Evolutionary conservation across 2,329 filamentous ascomycete species (phyloP).

Genomic region (Huntiella moniliformis): DNA sequence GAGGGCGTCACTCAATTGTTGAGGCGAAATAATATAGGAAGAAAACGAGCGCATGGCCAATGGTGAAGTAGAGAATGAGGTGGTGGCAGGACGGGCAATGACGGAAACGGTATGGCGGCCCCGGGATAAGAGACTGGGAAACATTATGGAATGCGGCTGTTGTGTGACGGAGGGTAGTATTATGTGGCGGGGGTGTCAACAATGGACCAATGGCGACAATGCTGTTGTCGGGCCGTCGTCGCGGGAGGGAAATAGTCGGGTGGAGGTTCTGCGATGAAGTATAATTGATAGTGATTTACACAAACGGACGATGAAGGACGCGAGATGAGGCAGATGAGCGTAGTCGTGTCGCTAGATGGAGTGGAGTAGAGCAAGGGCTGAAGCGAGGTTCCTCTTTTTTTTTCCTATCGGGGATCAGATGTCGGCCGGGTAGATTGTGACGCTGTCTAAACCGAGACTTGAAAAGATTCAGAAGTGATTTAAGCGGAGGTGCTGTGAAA

Average conservation of each 20-base stretch:
- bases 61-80: conserved; percentile 3
- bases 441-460: too few relatives aligned
- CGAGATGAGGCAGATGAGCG: too few relatives aligned
- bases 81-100: conserved; percentile 13
- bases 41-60: conserved; percentile 31
- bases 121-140: conserved; percentile 6
- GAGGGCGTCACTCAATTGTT: conserved; percentile 63
- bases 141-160: conserved; percentile 1
- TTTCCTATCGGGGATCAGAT: not conserved
- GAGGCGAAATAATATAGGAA: conserved; percentile 72
- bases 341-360: too few relatives aligned
- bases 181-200: not conserved
- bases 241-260: not conserved
- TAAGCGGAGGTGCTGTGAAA: too few relatives aligned
- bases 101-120: conserved; percentile 6
- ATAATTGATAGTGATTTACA: not conserved
- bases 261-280: not conserved
- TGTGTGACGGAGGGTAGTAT: not conserved
- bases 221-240: not conserved
- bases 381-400: not conserved
- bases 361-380: not conserved
- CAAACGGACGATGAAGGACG: too few relatives aligned
- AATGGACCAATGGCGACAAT: conserved; percentile 1
- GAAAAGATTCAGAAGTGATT: too few relatives aligned
- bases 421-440: not conserved